Evolutionary conservation across 2,329 filamentous ascomycete species (phyloP), one percentile per base, ranked within the genome.

Genomic region (Phaeomoniella chlamydospora): DNA sequence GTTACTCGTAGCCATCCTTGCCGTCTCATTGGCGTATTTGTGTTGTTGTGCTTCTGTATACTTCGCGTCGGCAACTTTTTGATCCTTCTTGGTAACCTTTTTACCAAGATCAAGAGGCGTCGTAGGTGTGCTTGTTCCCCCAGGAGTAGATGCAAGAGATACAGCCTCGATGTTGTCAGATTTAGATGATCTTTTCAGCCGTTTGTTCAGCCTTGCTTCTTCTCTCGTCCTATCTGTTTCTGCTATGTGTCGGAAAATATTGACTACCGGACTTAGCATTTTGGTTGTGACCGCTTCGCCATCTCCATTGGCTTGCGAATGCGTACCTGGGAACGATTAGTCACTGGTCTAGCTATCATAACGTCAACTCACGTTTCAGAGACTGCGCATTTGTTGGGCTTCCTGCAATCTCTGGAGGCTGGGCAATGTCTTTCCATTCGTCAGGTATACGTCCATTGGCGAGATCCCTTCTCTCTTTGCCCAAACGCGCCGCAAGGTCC

Each of bases 51-150:
- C 80, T 50, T 92, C 84, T 0, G 76, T 80, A 15, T 78, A 72
- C 47, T 81, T 83, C 3, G 67, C 65, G 40, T 84, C 78, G n/a
- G 76, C 72, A 45, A 80, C 70, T 43, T 77, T 80, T 56, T 79
- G 84, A 54, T 94, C 86, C 61, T 94, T 94, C 67, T 94, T 94
- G 3, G 80, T 81, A 35, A 83, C 68, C 55, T 86, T 88, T 44
- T 62, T 62, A 26, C 73, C 68, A 1, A 64, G 53, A 37, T 80
- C 77, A 1, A 77, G 70, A 1, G 77, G 74, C 30, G 53, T 50
- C n/a, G 62, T 59, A 3, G 47, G 53, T 3, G 57, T 43, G 15
- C 41, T 33, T 1, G 32, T 37, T 13, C 39, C 39, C 15, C 48
- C 45, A 10, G 60, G 59, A 2, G 59, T 58, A 6, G 72, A 67